Conservation (phyloP, 306 rosid genomes). For the Casuarina glauca region DNA sequence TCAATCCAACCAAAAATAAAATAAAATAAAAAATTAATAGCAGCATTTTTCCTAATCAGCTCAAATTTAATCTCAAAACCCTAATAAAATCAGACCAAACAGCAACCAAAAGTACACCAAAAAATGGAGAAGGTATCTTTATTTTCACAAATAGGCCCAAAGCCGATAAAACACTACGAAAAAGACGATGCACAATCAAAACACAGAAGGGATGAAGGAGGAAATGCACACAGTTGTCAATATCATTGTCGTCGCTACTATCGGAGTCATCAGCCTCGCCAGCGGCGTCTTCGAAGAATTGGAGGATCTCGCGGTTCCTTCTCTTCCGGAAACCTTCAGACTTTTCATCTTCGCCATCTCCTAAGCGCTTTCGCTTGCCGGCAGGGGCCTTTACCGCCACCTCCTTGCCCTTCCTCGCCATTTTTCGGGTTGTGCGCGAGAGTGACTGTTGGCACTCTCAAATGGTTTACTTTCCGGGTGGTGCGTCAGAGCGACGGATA, state of each 20-base stretch:
- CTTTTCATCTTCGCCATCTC: constrained; percentile 38
- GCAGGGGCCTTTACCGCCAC: constrained; percentile 45
- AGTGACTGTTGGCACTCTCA: background rate
- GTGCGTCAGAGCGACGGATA: no score
- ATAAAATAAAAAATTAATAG: background rate
- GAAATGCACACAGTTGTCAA: constrained; percentile 42
- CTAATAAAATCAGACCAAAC: constrained; percentile 19
- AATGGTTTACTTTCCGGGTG: no score
- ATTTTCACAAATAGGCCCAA: background rate
- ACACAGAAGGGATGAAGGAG: background rate
- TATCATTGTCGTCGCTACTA: constrained; percentile 44
- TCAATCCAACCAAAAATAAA: background rate
- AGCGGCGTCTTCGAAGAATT: constrained; percentile 69
- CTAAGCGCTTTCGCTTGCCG: constrained; percentile 47
- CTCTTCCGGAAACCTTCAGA: constrained; percentile 48
- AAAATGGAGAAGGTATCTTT: background rate
- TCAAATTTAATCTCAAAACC: constrained; percentile 27
- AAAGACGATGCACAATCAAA: background rate
- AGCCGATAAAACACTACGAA: background rate
- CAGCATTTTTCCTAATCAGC: constrained; percentile 16
- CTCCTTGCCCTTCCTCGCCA: constrained; percentile 67
- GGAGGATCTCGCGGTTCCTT: constrained; percentile 51
- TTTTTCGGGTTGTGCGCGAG: constrained; percentile 21
- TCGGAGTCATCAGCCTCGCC: constrained; percentile 44
- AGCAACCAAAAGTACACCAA: background rate